Base-by-base conservation (phyloP, 1,284 basidiomycete species). In the Neonothopanus nambi region DNA sequence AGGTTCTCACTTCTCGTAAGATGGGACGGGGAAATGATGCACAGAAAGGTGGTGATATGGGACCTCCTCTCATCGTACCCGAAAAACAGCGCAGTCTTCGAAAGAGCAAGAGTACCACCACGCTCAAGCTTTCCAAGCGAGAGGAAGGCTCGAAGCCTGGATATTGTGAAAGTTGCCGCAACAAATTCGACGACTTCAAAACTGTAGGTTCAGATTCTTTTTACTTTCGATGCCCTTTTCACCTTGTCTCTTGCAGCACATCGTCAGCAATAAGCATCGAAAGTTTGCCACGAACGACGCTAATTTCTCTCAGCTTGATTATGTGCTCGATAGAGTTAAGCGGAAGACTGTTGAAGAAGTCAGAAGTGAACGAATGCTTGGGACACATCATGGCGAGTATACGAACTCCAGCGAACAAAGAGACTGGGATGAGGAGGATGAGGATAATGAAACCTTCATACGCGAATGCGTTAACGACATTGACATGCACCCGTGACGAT, bases 81-180 rank as follows among this genome's bases (percentile, higher is more conserved):
- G 77, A 79, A 41, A 77, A 76, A 33, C 72, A 73, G 24, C 70
- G 69, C 20, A 51, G 81, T 48, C 71, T 93, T 48, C 77, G 81
- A 63, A 92, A 89, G 69, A 87, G 85, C 63, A 82, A 83, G 62
- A 91, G 89, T 60, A 91, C 86, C 44, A 89, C 88, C 64, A 89
- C 87, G 0, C 70, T 92, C 44, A 77, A 82, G 58, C 71, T 91
- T 49, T 82, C 88, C 6, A 87, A 82, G 64, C 82, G 91, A 36
- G 88, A 92, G 57, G 92, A 93, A 72, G 89, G 82, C 49, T 89
- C 81, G 65, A 98, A 93, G 69, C 93, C 95, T 6, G 97, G 97
- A 9, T 99, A 98, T 71, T 99, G 97, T 71, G 97, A 99, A 68
- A 97, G 95, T 69, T 99, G 97, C 70, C 82, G 96, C 20, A 66